Evolutionary conservation across 768 basidiomycete species (phyloP), one percentile per base, ranked within the genome.

Genomic region (Mycena indigotica): DNA sequence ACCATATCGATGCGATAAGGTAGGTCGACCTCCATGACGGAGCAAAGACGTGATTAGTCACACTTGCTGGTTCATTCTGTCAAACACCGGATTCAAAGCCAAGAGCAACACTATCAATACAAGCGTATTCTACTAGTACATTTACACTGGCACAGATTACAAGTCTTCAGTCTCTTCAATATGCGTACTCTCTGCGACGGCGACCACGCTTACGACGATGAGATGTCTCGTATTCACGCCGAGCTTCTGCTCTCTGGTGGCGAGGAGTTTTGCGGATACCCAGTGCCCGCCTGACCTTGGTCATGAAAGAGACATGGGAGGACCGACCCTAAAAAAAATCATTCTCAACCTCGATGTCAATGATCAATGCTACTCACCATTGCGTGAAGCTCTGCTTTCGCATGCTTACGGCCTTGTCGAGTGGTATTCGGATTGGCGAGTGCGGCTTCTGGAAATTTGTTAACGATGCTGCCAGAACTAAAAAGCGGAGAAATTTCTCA

Each of bases 401-500:
- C 81, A 56, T 76, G 73, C 62, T 73, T 74, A 13, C 80, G 72
- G 3, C 80, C 79, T n/a, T 65, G 45, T 10, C 65, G 72, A 3
- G 78, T 79, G 5, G 81, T 82, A 50, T 80, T 78, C 2, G 83
- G 80, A 61, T 81, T 84, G n/a, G 77, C 55, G 4, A 82, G 69
- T 2, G 81, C 78, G 29, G 80, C 77, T 69, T 77, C 78, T 81
- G 63, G 21, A 46, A 32, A 53, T 26, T 44, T 13, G 8, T 15
- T 8, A 44, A 6, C 13, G 35, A 38, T 38, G 49, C 28, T 45
- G 49, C 50, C 32, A 15, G 44, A 30, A 5, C 39, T 25, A 39
- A 30, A 54, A 16, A 56, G 38, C 26, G 54, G n/a, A 32, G 35
- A 17, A 16, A 35, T 46, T 25, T 67, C 79, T 66, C 65, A 81